Conservation (phyloP, 805 yeast species). For the Monosporozyma aerobia region DNA sequence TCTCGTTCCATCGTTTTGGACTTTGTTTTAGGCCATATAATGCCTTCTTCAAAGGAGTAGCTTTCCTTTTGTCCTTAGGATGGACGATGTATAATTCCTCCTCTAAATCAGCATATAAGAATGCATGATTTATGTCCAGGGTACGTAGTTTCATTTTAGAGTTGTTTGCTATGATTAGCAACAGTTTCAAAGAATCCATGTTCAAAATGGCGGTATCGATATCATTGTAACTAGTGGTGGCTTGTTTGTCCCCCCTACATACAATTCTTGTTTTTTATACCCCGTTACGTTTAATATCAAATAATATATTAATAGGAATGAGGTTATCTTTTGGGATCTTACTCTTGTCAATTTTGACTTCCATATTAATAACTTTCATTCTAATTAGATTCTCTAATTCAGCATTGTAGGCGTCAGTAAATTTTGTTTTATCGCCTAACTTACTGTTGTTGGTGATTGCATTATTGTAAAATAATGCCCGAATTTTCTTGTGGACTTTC, state of each 20-base stretch:
- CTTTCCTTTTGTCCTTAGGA: neutral
- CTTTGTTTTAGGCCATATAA: conserved; percentile 5
- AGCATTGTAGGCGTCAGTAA: conserved; percentile 1
- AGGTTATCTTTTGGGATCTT: neutral
- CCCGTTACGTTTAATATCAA: conserved; percentile 6
- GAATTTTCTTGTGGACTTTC: neutral
- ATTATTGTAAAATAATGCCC: conserved; percentile 2
- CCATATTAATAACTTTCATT: conserved; percentile 1
- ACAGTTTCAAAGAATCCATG: neutral
- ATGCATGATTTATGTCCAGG: conserved; percentile 6
- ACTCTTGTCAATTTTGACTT: neutral
- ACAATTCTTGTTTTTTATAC: conserved; percentile 5
- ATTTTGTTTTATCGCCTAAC: neutral
- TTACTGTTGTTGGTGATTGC: conserved; percentile 6
- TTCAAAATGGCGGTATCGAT: conserved; percentile 2
- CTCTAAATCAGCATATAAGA: neutral
- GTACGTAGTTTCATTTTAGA: neutral
- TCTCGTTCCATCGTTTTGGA: conserved; percentile 5
- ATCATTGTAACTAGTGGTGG: neutral
- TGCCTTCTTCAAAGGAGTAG: conserved; percentile 3
- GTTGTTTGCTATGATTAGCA: conserved; percentile 3
- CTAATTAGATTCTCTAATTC: conserved; percentile 3
- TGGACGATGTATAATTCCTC: neutral
- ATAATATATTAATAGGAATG: conserved; percentile 1
- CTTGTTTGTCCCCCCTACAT: conserved; percentile 6